These are phyloP conservation scores for Picochlorum sp. DNA, from an alignment of 139 green algal genomes.

Conservation along the genomic window DNA sequence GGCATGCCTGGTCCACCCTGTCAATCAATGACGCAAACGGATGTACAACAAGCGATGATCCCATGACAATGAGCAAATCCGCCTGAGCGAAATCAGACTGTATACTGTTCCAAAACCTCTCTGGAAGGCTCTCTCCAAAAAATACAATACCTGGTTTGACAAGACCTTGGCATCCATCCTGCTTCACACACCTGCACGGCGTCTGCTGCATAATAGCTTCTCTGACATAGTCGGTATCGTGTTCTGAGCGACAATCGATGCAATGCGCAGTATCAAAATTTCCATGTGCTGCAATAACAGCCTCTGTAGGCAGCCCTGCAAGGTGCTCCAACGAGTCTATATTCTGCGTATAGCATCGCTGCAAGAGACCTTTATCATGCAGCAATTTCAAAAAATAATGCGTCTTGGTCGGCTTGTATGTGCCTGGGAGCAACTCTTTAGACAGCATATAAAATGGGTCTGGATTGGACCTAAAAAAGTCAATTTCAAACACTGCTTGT, in stretches of 20 bases:
- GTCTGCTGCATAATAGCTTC: conserved; percentile 24
- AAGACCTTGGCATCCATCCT: conserved; percentile 42
- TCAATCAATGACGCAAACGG: conserved; percentile 32
- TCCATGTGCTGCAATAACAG: conserved; percentile 73
- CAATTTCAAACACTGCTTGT: conserved; percentile 60
- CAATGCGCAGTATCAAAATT: conserved; percentile 74
- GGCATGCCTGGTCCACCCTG: conserved; percentile 8
- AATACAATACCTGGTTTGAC: conserved; percentile 88
- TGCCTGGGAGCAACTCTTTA: conserved; percentile 61
- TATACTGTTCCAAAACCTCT: conserved; percentile 46
- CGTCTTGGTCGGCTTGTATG: conserved; percentile 59
- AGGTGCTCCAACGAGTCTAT: conserved; percentile 67
- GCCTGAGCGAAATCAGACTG: conserved; percentile 28
- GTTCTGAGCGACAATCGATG: conserved; percentile 36
- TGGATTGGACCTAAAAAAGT: conserved; percentile 57
- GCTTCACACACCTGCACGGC: conserved; percentile 18
- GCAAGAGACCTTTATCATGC: conserved; percentile 73
- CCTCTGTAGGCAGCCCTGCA: conserved; percentile 45
- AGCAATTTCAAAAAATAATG: conserved; percentile 78
- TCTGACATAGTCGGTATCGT: conserved; percentile 36
- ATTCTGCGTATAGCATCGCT: conserved; percentile 70
- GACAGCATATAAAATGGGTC: conserved; percentile 64
- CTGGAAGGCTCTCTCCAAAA: conserved; percentile 74
- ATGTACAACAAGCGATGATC: conserved; percentile 46
- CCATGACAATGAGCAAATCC: conserved; percentile 82